Conservation (phyloP, 2,329 filamentous ascomycete genomes). For the Alternaria triticina region DNA sequence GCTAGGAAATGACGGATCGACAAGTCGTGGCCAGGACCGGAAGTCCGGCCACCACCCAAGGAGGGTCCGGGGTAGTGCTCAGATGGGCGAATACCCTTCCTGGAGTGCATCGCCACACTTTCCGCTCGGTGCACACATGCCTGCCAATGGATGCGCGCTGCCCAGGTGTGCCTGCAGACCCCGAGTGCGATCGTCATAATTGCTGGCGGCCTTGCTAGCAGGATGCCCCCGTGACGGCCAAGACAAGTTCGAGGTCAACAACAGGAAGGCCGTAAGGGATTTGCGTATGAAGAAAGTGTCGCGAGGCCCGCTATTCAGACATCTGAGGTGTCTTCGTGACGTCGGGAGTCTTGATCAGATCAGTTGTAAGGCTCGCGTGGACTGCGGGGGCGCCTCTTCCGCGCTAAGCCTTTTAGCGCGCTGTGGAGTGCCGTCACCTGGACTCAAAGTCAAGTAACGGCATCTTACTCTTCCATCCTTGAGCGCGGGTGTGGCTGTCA, state of each 20-base stretch:
- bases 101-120: slow-evolving; percentile 1
- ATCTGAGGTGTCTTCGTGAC: slow-evolving; percentile 24
- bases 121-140: background rate
- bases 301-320: slow-evolving; percentile 1
- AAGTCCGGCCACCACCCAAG: background rate
- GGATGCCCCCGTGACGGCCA: background rate
- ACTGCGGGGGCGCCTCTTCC: slow-evolving; percentile 4
- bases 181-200: slow-evolving; percentile 2
- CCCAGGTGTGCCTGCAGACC: background rate
- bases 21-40: background rate
- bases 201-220: background rate
- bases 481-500: background rate
- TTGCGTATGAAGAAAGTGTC: background rate
- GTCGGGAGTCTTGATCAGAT: slow-evolving; percentile 10
- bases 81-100: background rate
- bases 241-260: background rate
- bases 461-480: background rate
- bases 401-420: slow-evolving; percentile 19
- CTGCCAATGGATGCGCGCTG: slow-evolving; percentile 6
- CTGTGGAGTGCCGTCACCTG: slow-evolving; percentile 16
- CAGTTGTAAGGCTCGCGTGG: slow-evolving; percentile 22
- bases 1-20: slow-evolving; percentile 5
- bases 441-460: slow-evolving; percentile 1
- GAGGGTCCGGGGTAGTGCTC: slow-evolving; percentile 1
- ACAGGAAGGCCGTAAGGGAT: background rate